A percentile compares a stretch with the other conserved stretches of the same genome.
These are phyloP conservation scores for Elsinoe perseae DNA, from an alignment of 2,329 filamentous ascomycete species.

Conservation along the genomic window DNA sequence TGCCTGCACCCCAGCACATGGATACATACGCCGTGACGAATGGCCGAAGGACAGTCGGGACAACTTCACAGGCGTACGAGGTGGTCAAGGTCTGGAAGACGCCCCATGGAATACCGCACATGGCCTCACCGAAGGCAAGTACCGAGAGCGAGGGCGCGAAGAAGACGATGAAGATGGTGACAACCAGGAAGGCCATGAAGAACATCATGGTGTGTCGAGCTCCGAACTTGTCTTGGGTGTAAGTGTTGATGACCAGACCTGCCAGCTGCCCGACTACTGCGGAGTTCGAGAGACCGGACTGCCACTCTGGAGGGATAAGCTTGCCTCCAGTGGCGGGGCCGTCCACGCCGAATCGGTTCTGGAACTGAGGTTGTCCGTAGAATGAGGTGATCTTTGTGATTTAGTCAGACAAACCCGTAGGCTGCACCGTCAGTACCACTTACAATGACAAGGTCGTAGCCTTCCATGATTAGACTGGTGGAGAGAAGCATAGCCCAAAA, in stretches of 20 bases:
- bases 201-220: slow-evolving; percentile 48
- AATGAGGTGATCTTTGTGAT: slow-evolving; percentile 16
- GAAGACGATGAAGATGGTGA: slow-evolving; percentile 46
- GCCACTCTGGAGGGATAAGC: slow-evolving; percentile 47
- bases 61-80: slow-evolving; percentile 51
- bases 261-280: slow-evolving; percentile 57
- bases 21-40: slow-evolving; percentile 51
- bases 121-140: slow-evolving; percentile 44
- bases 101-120: slow-evolving; percentile 53
- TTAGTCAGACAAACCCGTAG: slow-evolving; percentile 24
- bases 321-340: slow-evolving; percentile 33
- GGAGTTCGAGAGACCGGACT: slow-evolving; percentile 48
- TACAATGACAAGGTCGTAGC: slow-evolving; percentile 26
- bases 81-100: slow-evolving; percentile 54
- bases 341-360: slow-evolving; percentile 31
- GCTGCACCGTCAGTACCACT: not conserved
- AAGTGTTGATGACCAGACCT: slow-evolving; percentile 59
- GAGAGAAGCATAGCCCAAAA: slow-evolving; percentile 28
- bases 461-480: slow-evolving; percentile 30
- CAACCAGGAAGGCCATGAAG: slow-evolving; percentile 35
- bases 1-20: slow-evolving; percentile 54
- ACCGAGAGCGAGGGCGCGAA: slow-evolving; percentile 39
- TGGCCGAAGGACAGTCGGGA: slow-evolving; percentile 47
- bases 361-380: slow-evolving; percentile 24
- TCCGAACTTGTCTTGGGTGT: slow-evolving; percentile 47